Evolutionary conservation across 371 early-diverging fungal genomes (phyloP), one percentile per base, ranked within the genome.

Genomic region (Haplosporangium sp.): DNA sequence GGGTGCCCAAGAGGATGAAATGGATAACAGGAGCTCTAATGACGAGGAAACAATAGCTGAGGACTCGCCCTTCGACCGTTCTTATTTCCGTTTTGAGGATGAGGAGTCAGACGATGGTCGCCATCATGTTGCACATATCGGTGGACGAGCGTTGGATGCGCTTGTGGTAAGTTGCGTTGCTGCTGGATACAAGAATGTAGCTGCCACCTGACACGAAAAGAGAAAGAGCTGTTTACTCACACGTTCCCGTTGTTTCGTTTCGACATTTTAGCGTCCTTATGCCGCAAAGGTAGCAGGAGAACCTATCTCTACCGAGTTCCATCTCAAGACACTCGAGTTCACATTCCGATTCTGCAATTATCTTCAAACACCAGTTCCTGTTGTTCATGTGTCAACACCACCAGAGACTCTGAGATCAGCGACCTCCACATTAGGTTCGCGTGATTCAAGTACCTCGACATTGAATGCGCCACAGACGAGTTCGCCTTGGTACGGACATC

Each of bases 71-170:
- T 76, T 76, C 55, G 68, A 73, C 40, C 69, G 77, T 5, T 67
- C 77, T 36, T 69, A 73, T 55, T 53, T 67, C 23, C 53, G 69
- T 12, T 73, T 69, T 50, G 59, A 70, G 29, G 59, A 72, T 37
- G 71, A 70, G 23, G 64, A 69, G 11, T 69, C 61, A 4, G 73
- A 90, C 54, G 77, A 74, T 23, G 83, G 83, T 16, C 61, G 65
- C 29, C 47, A 64, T 11, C 87, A 88, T 61, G 60, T 62, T 41
- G 85, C 89, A 38, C 91, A 93, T 77, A 74, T 84, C 36, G 95
- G 94, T 20, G 95, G 95, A 13, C 85, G 95, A 37, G 95, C 92
- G 0, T 81, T 95, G 43, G 91, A 93, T 62, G 94, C 95, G 43
- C 88, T 92, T 38, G 81, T 95, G 74, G 90, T 89, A 83, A 73